Percentiles rank a stretch among this genome's conserved stretches.
Conservation (phyloP, 768 basidiomycete genomes). For the Phaeolepiota aurea region DNA sequence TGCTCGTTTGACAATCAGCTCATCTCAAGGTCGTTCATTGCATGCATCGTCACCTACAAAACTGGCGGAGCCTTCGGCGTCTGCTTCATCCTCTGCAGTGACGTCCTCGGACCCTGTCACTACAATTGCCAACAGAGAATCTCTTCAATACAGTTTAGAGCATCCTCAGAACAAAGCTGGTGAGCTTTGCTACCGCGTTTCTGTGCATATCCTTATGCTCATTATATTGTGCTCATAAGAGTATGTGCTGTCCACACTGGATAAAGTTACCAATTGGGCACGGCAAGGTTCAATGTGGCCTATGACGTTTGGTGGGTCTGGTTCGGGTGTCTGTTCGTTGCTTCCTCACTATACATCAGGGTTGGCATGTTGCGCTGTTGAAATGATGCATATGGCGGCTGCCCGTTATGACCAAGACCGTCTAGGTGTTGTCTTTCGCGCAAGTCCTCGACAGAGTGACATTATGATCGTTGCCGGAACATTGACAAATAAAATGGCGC, state of each 20-base stretch:
- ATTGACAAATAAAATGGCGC: constrained; percentile 99
- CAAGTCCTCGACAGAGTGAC: constrained; percentile 95
- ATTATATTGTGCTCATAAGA: constrained; percentile 38
- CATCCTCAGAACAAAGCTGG: constrained; percentile 87
- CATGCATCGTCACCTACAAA: constrained; percentile 40
- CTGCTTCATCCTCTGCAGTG: constrained; percentile 20
- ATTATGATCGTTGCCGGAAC: constrained; percentile 99
- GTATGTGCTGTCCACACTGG: constrained; percentile 92
- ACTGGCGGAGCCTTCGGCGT: constrained; percentile 22
- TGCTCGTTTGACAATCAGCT: constrained; percentile 1
- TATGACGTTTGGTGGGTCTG: constrained; percentile 77
- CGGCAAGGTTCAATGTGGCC: constrained; percentile 99
- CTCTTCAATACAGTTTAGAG: constrained; percentile 81
- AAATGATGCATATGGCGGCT: constrained; percentile 99
- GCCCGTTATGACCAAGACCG: constrained; percentile 98
- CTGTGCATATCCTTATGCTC: neutral
- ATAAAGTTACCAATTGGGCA: constrained; percentile 97
- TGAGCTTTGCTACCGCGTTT: constrained; percentile 27
- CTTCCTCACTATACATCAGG: constrained; percentile 42
- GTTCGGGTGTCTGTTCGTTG: too few relatives aligned
- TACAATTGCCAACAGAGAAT: constrained; percentile 64
- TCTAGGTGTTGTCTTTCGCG: constrained; percentile 95
- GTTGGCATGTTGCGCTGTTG: constrained; percentile 97
- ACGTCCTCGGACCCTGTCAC: constrained; percentile 53
- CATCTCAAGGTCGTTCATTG: constrained; percentile 33